phyloP scores from a whole-genome alignment of 1,139 yeast genomes.

The Candida sanyaensis region DNA sequence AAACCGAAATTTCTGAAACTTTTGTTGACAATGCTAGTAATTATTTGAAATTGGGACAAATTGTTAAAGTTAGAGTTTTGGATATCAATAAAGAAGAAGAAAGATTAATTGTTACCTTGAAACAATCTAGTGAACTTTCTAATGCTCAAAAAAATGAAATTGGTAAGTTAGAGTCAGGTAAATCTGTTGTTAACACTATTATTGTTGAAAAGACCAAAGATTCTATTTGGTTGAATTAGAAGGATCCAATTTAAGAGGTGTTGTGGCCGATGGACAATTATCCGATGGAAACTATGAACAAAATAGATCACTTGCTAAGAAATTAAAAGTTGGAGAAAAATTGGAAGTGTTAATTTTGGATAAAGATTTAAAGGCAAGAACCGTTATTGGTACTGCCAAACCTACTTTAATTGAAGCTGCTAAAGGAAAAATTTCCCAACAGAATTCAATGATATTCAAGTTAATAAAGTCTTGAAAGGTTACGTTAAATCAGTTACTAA shows the following conservation, averaged over 20 bases:
- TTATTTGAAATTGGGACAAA: slow-evolving; percentile 80
- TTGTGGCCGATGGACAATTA: slow-evolving; percentile 72
- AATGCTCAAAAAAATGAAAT: slow-evolving; percentile 51
- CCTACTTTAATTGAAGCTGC: slow-evolving; percentile 69
- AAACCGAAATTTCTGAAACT: slow-evolving; percentile 87
- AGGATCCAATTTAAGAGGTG: slow-evolving; percentile 64
- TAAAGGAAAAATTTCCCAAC: slow-evolving; percentile 55
- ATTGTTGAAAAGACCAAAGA: slow-evolving; percentile 78
- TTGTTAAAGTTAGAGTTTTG: slow-evolving; percentile 70
- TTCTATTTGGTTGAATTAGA: slow-evolving; percentile 66
- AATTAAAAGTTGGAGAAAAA: slow-evolving; percentile 58
- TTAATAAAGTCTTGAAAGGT: slow-evolving; percentile 58
- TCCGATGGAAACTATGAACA: slow-evolving; percentile 76
- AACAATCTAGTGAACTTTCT: slow-evolving; percentile 58
- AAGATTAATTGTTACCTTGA: slow-evolving; percentile 72
- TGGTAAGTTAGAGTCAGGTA: slow-evolving; percentile 57
- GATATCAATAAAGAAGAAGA: slow-evolving; percentile 55
- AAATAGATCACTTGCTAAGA: slow-evolving; percentile 62
- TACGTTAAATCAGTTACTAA: slow-evolving; percentile 75
- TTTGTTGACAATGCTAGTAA: slow-evolving; percentile 77
- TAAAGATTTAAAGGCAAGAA: slow-evolving; percentile 60
- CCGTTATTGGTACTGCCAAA: slow-evolving; percentile 66
- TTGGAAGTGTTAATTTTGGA: slow-evolving; percentile 67
- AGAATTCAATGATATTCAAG: slow-evolving; percentile 56
- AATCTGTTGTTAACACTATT: slow-evolving; percentile 58